Base-by-base conservation (phyloP, 805 yeast genomes). In the Starmerella khaoyaiensis region DNA sequence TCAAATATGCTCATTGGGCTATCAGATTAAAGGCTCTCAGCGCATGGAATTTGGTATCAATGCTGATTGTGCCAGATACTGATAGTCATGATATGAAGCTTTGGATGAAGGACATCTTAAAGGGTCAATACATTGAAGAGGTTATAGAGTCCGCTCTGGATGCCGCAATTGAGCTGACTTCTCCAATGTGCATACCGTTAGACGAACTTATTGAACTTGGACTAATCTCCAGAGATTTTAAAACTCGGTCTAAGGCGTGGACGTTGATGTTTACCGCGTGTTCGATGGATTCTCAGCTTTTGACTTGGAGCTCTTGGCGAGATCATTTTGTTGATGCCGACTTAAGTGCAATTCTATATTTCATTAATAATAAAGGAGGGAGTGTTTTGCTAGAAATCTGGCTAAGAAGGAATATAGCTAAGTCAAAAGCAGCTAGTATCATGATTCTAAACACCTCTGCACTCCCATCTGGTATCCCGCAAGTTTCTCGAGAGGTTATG, bases 31-130 rank as follows among this genome's bases (percentile, higher is more conserved):
- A 41, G 33, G 48, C 50, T 2, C 35, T 47, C 14, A 48, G 50
- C 27, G 52, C 52, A 1, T 51, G 55, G 53, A 18, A 35, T 16
- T 38, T 44, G 3, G 33, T 48, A 12, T 39, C 39, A 2, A 27
- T 38, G 14, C 27, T 31, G 5, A 26, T 33, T 7, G 7, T 21
- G 4, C 19, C 15, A 7, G 14, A 19, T 2, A n/a, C 15, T 4
- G 28, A 33, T 3, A 9, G 20, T 3, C 20, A 11, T 2, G 51
- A 46, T 9, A 46, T 48, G 27, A 27, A 16, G 1, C 8, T 10
- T 5, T 51, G 55, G 55, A 34, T 49, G 30, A 5, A 16, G 7
- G 27, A 27, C n/a, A 41, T 41, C 18, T 21, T 45, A 9, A 24
- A 31, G 3, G 39, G 36, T 8, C 6, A 19, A 24, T 9, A 33